Conservation (phyloP, 2,329 filamentous ascomycete species). For the Amauroascus verrucosus region DNA sequence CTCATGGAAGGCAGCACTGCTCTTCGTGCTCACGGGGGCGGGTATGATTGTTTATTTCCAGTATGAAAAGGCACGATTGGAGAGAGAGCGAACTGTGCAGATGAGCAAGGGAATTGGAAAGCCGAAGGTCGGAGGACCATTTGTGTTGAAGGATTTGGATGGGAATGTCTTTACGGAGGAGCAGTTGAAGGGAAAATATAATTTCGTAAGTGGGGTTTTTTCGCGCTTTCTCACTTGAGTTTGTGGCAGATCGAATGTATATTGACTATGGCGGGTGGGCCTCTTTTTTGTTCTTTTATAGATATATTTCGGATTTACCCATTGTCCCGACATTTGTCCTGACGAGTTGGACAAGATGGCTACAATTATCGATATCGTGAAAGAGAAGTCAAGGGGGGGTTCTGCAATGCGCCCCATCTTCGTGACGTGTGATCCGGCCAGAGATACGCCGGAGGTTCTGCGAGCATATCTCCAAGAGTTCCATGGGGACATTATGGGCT, state of each 20-base stretch:
- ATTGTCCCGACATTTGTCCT: conserved; percentile 97
- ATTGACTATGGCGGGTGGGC: neutral
- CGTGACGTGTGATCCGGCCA: conserved; percentile 81
- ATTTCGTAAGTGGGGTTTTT: conserved; percentile 28
- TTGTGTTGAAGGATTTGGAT: conserved; percentile 71
- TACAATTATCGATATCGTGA: conserved; percentile 69
- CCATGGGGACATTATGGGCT: conserved; percentile 70
- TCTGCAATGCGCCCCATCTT: conserved; percentile 64
- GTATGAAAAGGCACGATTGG: conserved; percentile 82
- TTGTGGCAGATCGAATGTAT: too few species aligned
- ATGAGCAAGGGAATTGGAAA: conserved; percentile 85
- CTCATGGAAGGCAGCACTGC: conserved; percentile 76
- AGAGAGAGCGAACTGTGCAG: conserved; percentile 78
- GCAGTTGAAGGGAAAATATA: conserved; percentile 77
- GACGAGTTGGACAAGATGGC: conserved; percentile 99
- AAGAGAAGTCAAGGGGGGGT: conserved; percentile 29
- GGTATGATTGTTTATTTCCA: conserved; percentile 85
- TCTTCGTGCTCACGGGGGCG: conserved; percentile 71
- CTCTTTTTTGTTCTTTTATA: conserved; percentile 27
- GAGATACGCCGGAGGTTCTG: conserved; percentile 75
- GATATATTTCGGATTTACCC: conserved; percentile 97
- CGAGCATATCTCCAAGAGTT: conserved; percentile 85
- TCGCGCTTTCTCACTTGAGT: too few species aligned
- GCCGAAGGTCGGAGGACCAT: conserved; percentile 85
- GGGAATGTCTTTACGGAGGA: conserved; percentile 66